These are phyloP conservation scores for Aspergillus conjunctus DNA, from an alignment of 495 filamentous ascomycete species.

Conservation along the genomic window DNA sequence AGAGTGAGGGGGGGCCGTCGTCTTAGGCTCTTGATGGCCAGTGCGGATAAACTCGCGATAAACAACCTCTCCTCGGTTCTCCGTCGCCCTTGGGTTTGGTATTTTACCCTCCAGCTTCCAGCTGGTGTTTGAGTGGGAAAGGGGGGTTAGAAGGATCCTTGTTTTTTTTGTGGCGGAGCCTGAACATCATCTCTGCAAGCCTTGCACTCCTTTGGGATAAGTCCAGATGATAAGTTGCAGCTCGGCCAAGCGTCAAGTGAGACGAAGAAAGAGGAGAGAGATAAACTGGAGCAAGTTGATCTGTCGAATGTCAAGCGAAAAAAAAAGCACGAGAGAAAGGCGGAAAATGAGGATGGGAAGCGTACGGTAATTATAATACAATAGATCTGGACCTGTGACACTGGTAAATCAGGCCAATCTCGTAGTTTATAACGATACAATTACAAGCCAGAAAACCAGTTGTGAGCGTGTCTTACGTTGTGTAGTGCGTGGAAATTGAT, in stretches of 20 bases:
- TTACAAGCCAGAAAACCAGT: constrained; percentile 1
- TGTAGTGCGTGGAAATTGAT: constrained; percentile 10
- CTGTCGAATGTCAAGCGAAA: constrained; percentile 7
- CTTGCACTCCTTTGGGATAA: constrained; percentile 6
- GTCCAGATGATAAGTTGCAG: constrained; percentile 6
- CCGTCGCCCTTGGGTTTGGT: neutral
- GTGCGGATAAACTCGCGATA: constrained; percentile 5
- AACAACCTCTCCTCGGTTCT: neutral
- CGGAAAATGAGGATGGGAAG: neutral
- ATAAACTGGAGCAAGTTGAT: constrained; percentile 2
- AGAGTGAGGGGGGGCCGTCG: constrained; percentile 2
- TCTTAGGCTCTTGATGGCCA: constrained; percentile 2
- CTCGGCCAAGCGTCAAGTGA: constrained; percentile 3
- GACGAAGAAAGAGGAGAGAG: neutral
- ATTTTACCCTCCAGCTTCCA: neutral
- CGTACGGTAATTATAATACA: neutral
- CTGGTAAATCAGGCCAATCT: neutral
- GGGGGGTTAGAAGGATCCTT: constrained; percentile 9
- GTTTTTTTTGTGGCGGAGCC: constrained; percentile 12
- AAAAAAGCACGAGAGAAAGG: neutral
- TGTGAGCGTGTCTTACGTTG: neutral
- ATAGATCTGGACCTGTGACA: neutral
- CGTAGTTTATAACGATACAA: neutral
- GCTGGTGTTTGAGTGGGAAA: neutral
- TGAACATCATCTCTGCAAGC: constrained; percentile 4